Base-by-base conservation (phyloP, 345 rosid genomes). In the Murraya paniculata region DNA sequence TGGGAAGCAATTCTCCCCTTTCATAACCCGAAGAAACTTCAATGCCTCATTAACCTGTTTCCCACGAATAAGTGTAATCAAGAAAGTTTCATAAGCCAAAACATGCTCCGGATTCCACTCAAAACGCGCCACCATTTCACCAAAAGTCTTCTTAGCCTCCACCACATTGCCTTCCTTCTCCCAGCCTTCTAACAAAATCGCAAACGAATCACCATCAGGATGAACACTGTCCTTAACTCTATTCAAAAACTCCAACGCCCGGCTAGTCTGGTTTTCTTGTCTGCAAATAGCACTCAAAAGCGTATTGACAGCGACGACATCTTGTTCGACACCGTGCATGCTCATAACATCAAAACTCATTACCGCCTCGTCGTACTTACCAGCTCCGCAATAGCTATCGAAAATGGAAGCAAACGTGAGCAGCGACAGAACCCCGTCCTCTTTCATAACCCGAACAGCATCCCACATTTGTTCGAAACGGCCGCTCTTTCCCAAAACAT, bases 401-500 rank as follows among this genome's bases (percentile, higher is more conserved):
- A 89, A 91, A 50, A 84, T 81, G 0, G 84, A 86, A 24, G 75
- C 82, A 24, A 88, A 88, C 1, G 88, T 80, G 0, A 87, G 67
- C 30, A 81, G 8, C 0, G 87, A 82, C 61, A 86, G 74, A 30
- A 76, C 24, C 5, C 78, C 74, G 9, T 88, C 86, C 56, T 85
- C 81, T 80, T 79, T 84, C 92, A 88, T 88, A 31, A 89, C 84
- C 45, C 89, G 88, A 50, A 91, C 35, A 1, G 86, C 87, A 21
- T 86, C 90, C 92, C 92, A 89, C 92, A 91, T 91, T n/a, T 84
- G 71, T 33, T 86, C 91, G 30, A 85, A 91, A 2, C 75, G 77
- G 11, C 57, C 79, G 77, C 85, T 91, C 79, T 84, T 84, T 3
- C 92, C 94, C 0, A 91, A 89, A 68, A 91, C 41, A 78, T 91